Base-by-base conservation (phyloP, 768 basidiomycete species). In the Suillus spraguei region DNA sequence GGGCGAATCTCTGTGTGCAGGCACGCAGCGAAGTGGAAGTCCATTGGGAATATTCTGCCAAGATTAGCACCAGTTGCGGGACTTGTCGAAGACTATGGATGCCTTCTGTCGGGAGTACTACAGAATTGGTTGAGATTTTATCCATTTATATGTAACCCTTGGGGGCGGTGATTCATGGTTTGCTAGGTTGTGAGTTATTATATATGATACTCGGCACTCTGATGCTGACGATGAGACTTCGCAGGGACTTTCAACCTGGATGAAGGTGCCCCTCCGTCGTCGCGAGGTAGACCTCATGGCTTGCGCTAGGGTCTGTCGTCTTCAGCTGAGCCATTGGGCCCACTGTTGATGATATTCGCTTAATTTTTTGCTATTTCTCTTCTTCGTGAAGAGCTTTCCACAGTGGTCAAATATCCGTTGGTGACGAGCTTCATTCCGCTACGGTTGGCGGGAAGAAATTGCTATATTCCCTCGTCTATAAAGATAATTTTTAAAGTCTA, bases 351-450 rank as follows among this genome's bases (percentile, higher is more conserved):
- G 54, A 46, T 60, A 36, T 62, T 69, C 68, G 74, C 74, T 68
- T 62, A 78, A 77, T 77, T 76, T 77, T 76, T 78, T 65, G 62
- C 44, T 47, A 10, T 61, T 52, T 60, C 53, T 73, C 74, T 74
- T 77, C 75, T 74, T 79, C 69, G 73, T 59, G 77, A 75, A 74
- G 73, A 71, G 42, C 56, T 49, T 58, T 39, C n/a, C 5, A 32
- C 16, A 5, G 16, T 50, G 17, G 28, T 32, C 50, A 5, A 52
- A 52, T 32, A 32, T 28, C 9, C 20, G 10, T 32, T 53, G 32
- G 32, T 53, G 22, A 24, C 22, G 11, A 47, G 46, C n/a, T 11
- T 47, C 5, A 5, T 47, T 22, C 22, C 5, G n/a, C 11, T 11
- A 22, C 17, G 17, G 41, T 17, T 42, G n/a, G 44, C 20, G n/a